Evolutionary conservation across 2,329 filamentous ascomycete species (phyloP), one percentile per base, ranked within the genome.

Genomic region (Hymenoscyphus occultus): DNA sequence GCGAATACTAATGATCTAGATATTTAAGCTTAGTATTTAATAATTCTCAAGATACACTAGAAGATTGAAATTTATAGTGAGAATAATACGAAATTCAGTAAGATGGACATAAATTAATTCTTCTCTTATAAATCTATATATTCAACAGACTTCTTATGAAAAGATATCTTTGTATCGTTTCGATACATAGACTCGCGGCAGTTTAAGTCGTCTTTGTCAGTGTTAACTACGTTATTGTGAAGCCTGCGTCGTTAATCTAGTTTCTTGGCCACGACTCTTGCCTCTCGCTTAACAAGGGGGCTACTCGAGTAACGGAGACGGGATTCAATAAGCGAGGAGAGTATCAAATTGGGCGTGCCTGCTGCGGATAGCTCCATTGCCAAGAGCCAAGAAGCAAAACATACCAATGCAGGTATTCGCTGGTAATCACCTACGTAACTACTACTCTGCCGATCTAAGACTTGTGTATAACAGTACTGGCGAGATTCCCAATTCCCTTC

Each of bases 51-150:
- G 45, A 60, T 71, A 1, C 56, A 70, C 5, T 39, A 64, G 45
- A 71, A 69, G 39, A 57, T 74, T 4, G 65, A 69, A 32, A 63
- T 64, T 28, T 73, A 74, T 60, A 73, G 72, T 73, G 39, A 42
- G 39, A 42, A 42, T 3, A 3, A 13, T 14, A 42, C 9, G 3
- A 14, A 10, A 42, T 12, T 42, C 16, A 3, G 39, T 13, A 13
- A 42, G 4, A 42, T 13, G 2, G 22, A 1, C 22, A 22, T 22
- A 22, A 22, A 22, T 22, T 22, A 22, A 22, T 22, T 22, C 22
- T 22, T 22, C 6, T 42, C 16, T 42, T 14, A 14, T 10, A 42
- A 42, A 42, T 14, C 16, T 10, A 6, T 42, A 6, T 42, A 10
- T 42, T 13, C 10, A 42, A 42, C 39, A 7, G 12, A 13, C 39